Base-by-base conservation (phyloP, 2,329 filamentous ascomycete genomes). In the Aureobasidium melanogenum region DNA sequence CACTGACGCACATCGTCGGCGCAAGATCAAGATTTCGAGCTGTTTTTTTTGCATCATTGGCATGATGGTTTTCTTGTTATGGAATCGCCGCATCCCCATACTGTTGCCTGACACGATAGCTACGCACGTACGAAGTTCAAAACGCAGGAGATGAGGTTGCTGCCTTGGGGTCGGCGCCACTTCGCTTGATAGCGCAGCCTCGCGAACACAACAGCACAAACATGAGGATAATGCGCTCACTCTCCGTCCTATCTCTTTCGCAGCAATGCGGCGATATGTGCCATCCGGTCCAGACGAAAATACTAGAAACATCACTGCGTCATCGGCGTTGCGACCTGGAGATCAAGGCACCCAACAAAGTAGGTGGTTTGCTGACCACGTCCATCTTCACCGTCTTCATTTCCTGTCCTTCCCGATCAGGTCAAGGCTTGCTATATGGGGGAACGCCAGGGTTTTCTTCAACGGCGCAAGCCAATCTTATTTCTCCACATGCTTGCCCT, bases 111-210 rank as follows among this genome's bases (percentile, higher is more conserved):
- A 14, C 1, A 5, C 24, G 9, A 30, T n/a, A 7, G 44, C 14
- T 51, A 51, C 48, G 19, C 32, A 51, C 48, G 48, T 51, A n/a
- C n/a, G n/a, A 51, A 26, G n/a, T n/a, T 22, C 4, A 8, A n/a
- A 7, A 17, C 30, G 1, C 17, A 34, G 14, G 48, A 38, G 19
- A 38, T 26, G 32, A 19, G 12, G 32, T 32, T 22, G 2, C 8
- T 38, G 19, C 36, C 30, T 12, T 12, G 3, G 15, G 14, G 12
- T 15, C 48, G 48, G 48, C 48, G 48, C 48, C 48, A 36, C 48
- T 51, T 38, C 48, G 48, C 48, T 51, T 38, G 48, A 51, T 51
- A 38, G 48, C 48, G 48, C 48, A 38, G 48, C 48, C 48, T 32
- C 48, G 12, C n/a, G 19, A 50, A n/a, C 47, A 50, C 2, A 22